Evolutionary conservation across 371 early-diverging fungal species (phyloP).

Genomic region (Basidiobolus meristosporus): DNA sequence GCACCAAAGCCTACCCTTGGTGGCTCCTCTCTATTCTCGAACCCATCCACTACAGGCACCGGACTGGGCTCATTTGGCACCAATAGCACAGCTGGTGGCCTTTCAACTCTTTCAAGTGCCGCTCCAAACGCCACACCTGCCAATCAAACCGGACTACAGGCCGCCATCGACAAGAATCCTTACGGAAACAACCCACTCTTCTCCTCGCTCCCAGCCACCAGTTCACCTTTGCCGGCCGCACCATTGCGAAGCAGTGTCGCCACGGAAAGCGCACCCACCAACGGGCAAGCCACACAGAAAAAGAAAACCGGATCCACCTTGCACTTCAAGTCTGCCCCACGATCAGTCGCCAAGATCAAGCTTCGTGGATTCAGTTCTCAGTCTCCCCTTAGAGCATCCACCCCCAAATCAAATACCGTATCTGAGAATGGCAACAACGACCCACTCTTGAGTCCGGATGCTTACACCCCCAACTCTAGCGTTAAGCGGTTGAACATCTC

Average conservation of each 20-base stretch:
- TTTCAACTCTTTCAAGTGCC: slow-evolving; percentile 3
- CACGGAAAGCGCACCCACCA: slow-evolving; percentile 21
- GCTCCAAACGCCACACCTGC: slow-evolving; percentile 16
- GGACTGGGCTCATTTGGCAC: not conserved
- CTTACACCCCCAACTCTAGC: slow-evolving; percentile 48
- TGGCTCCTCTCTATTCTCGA: not conserved
- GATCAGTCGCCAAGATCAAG: slow-evolving; percentile 41
- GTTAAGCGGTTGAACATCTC: slow-evolving; percentile 47
- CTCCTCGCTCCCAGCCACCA: slow-evolving; percentile 10
- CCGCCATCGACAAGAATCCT: slow-evolving; percentile 60
- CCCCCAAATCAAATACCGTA: slow-evolving; percentile 8
- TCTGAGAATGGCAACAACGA: slow-evolving; percentile 36
- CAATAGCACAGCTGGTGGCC: not conserved
- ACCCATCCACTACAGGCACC: not conserved
- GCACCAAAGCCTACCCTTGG: not conserved
- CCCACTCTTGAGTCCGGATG: slow-evolving; percentile 38
- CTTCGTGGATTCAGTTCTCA: slow-evolving; percentile 36
- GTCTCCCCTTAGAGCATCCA: slow-evolving; percentile 12
- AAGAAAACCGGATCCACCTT: slow-evolving; percentile 26
- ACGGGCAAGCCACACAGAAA: slow-evolving; percentile 15
- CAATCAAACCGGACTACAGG: too few species aligned
- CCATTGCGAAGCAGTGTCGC: slow-evolving; percentile 8
- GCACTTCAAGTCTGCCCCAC: slow-evolving; percentile 41
- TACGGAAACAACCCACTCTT: slow-evolving; percentile 74
- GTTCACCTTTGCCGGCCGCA: slow-evolving; percentile 6